Evolutionary conservation across 2,329 filamentous ascomycete species (phyloP).

Genomic region (Harringtonia lauricola): DNA sequence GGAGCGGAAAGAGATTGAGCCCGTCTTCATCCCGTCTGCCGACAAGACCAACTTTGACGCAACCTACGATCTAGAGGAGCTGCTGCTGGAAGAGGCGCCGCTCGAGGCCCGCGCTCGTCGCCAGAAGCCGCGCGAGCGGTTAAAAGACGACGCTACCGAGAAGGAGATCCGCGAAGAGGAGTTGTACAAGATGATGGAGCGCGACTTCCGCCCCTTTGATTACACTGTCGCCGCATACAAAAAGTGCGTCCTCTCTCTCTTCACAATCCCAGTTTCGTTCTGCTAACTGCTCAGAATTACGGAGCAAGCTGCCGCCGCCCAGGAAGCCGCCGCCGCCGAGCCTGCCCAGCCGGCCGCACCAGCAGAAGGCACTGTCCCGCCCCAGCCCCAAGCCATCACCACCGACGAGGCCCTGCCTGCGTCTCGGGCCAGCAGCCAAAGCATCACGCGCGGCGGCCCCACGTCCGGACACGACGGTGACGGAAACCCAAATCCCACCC

Average conservation of each 20-base stretch:
- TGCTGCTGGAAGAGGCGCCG: slow-evolving; percentile 87
- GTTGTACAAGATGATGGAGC: slow-evolving; percentile 87
- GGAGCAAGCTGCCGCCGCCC: slow-evolving; percentile 10
- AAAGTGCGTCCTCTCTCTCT: slow-evolving; percentile 38
- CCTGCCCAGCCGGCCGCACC: background rate
- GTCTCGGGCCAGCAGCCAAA: slow-evolving; percentile 18
- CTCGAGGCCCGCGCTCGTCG: slow-evolving; percentile 83
- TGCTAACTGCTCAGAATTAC: slow-evolving; percentile 9
- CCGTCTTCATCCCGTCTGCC: slow-evolving; percentile 84
- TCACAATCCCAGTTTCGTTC: background rate
- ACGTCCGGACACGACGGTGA: slow-evolving; percentile 10
- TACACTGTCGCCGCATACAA: slow-evolving; percentile 77
- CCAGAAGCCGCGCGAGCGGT: slow-evolving; percentile 82
- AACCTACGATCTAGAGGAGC: slow-evolving; percentile 91
- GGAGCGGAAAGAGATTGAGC: slow-evolving; percentile 78
- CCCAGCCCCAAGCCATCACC: slow-evolving; percentile 34
- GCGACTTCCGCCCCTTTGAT: slow-evolving; percentile 88
- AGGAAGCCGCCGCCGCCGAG: no score
- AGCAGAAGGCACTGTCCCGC: background rate
- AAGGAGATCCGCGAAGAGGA: slow-evolving; percentile 94
- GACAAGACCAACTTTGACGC: slow-evolving; percentile 99
- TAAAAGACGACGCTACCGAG: slow-evolving; percentile 89
- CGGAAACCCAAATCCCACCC: background rate
- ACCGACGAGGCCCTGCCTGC: slow-evolving; percentile 37
- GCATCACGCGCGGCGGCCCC: background rate